A percentile compares a stretch with the other conserved stretches of the same genome.
Conservation (phyloP, 768 basidiomycete genomes). For the Galerina sulciceps region DNA sequence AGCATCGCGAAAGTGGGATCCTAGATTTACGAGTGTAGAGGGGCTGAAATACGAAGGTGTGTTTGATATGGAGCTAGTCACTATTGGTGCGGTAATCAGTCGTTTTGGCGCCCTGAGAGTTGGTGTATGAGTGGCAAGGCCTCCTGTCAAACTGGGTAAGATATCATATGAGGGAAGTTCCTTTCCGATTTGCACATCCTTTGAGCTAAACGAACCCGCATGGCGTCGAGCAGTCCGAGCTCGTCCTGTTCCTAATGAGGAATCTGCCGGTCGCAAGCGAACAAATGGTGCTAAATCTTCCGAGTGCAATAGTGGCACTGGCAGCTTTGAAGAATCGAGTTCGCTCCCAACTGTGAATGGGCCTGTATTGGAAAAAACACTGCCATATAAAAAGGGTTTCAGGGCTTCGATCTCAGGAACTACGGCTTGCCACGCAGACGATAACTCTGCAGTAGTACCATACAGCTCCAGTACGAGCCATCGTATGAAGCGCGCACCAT, state of each 20-base stretch:
- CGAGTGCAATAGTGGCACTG: not conserved
- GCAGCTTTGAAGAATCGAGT: not conserved
- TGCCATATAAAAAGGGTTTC: conserved; percentile 58
- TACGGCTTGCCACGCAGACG: conserved; percentile 82
- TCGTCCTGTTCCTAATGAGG: conserved; percentile 30
- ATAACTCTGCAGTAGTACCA: conserved; percentile 88
- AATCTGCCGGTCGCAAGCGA: conserved; percentile 33
- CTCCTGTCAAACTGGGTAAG: conserved; percentile 38
- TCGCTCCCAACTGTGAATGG: conserved; percentile 12
- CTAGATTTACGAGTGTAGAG: conserved; percentile 37
- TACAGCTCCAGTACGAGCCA: conserved; percentile 88
- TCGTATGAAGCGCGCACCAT: conserved; percentile 87
- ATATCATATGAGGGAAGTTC: conserved; percentile 70
- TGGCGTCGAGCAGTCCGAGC: conserved; percentile 73
- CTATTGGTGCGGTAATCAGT: conserved; percentile 41
- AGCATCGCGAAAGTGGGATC: conserved; percentile 3
- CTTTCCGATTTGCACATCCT: conserved; percentile 90
- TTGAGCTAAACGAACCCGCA: conserved; percentile 93
- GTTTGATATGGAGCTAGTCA: conserved; percentile 30
- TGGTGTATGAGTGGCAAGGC: conserved; percentile 40
- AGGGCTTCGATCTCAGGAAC: conserved; percentile 72
- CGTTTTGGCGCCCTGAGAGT: conserved; percentile 57
- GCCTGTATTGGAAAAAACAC: conserved; percentile 25
- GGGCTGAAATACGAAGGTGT: conserved; percentile 28
- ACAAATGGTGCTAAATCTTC: conserved; percentile 25